Conservation (phyloP, 306 rosid genomes). For the Lathyrus tuberosus region DNA sequence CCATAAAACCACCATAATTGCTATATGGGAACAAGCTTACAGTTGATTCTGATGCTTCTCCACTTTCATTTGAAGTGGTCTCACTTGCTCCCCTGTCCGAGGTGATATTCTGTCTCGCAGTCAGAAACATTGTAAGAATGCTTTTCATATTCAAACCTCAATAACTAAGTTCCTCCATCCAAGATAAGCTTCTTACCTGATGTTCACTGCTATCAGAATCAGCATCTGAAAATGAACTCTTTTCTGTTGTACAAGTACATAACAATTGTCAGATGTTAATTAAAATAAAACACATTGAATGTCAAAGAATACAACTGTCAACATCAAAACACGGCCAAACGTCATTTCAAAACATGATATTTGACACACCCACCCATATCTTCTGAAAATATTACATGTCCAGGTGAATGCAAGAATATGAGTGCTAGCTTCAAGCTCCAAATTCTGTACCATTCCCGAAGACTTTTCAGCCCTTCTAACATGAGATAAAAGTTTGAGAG, state of each 20-base stretch:
- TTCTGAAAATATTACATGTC: slow-evolving; percentile 27
- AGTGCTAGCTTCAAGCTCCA: slow-evolving; percentile 30
- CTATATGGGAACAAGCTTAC: slow-evolving; percentile 51
- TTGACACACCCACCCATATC: slow-evolving; percentile 33
- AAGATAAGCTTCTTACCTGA: slow-evolving; percentile 60
- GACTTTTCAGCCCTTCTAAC: slow-evolving; percentile 30
- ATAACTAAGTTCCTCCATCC: slow-evolving; percentile 33
- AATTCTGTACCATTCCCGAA: slow-evolving; percentile 26
- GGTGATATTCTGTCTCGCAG: slow-evolving; percentile 68
- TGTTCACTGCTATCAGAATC: slow-evolving; percentile 56
- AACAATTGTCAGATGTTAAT: slow-evolving; percentile 37
- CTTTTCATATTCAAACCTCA: slow-evolving; percentile 35
- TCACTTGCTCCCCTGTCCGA: slow-evolving; percentile 44
- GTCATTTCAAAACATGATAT: slow-evolving; percentile 32
- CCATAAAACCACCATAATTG: slow-evolving; percentile 22
- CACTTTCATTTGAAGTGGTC: slow-evolving; percentile 52
- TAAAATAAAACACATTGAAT: slow-evolving; percentile 10
- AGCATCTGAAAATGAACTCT: slow-evolving; percentile 52
- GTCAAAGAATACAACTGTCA: slow-evolving; percentile 30
- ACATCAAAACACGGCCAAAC: slow-evolving; percentile 28
- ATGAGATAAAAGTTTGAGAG: slow-evolving; percentile 16
- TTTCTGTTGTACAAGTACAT: slow-evolving; percentile 57
- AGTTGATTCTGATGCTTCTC: slow-evolving; percentile 54
- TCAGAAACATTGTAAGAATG: slow-evolving; percentile 44
- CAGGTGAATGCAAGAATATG: slow-evolving; percentile 22